These are phyloP conservation scores for Paratrypanosoma confusum DNA, from an alignment of 208 protist species.

Conservation along the genomic window DNA sequence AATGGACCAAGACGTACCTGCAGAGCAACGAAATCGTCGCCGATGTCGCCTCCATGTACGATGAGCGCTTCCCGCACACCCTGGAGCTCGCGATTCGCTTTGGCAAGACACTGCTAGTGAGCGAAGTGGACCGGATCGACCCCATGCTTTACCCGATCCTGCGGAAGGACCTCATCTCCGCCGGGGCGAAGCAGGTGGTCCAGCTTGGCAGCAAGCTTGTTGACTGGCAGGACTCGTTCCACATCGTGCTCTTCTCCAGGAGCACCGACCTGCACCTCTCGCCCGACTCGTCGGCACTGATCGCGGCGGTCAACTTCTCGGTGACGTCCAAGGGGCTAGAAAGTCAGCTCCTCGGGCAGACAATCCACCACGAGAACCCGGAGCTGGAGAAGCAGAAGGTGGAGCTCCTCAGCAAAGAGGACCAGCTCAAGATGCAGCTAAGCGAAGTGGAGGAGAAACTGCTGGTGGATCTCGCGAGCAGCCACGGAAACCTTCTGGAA, in stretches of 20 bases:
- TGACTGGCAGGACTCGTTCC: constrained; percentile 95
- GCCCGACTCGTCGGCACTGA: constrained; percentile 77
- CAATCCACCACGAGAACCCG: constrained; percentile 93
- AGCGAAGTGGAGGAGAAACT: constrained; percentile 88
- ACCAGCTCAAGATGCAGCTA: constrained; percentile 91
- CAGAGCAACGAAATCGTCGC: constrained; percentile 46
- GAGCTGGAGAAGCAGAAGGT: constrained; percentile 92
- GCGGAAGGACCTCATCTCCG: constrained; percentile 84
- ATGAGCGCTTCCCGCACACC: constrained; percentile 90
- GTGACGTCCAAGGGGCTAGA: constrained; percentile 93
- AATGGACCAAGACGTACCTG: constrained; percentile 89
- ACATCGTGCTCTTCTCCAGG: constrained; percentile 90
- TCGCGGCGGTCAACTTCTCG: constrained; percentile 95
- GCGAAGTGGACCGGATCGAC: constrained; percentile 91
- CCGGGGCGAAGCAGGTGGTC: constrained; percentile 86
- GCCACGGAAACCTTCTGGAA: constrained; percentile 91
- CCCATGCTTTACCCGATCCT: constrained; percentile 92
- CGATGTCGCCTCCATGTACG: constrained; percentile 84
- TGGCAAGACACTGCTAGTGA: constrained; percentile 96
- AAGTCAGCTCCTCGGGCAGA: constrained; percentile 92
- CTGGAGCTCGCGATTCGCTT: constrained; percentile 97
- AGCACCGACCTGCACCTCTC: constrained; percentile 81
- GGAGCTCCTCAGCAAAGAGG: constrained; percentile 92
- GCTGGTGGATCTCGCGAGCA: constrained; percentile 86
- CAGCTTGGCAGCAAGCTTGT: constrained; percentile 94